Percentiles rank a stretch among this genome's conserved stretches.
Conservation (phyloP, 805 yeast species). For the Barnettozyma pratensis region DNA sequence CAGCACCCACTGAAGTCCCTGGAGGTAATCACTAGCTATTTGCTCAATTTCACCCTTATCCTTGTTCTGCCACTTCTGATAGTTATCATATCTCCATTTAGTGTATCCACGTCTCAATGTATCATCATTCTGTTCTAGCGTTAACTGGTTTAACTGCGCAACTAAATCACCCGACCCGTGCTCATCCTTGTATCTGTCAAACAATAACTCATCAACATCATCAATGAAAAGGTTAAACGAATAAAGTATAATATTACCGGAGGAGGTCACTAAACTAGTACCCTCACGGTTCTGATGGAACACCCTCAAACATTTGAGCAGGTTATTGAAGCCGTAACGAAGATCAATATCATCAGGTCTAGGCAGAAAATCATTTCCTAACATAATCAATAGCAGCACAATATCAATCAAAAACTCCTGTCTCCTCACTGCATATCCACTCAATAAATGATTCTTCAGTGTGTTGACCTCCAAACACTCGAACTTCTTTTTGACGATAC, state of each 20-base stretch:
- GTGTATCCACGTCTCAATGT: constrained; percentile 55
- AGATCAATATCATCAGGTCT: constrained; percentile 85
- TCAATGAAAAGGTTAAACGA: constrained; percentile 25
- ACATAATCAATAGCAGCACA: constrained; percentile 77
- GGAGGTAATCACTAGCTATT: constrained; percentile 68
- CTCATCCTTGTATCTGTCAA: not conserved
- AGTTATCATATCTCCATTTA: constrained; percentile 73
- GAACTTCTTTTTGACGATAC: constrained; percentile 59
- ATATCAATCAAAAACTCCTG: constrained; percentile 62
- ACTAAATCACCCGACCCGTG: too few species aligned
- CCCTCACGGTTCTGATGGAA: constrained; percentile 29
- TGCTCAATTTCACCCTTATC: constrained; percentile 41
- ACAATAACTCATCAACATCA: constrained; percentile 1
- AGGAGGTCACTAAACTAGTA: not conserved
- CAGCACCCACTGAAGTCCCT: constrained; percentile 93
- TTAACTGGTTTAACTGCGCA: too few species aligned
- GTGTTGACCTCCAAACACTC: constrained; percentile 58
- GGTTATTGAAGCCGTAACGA: constrained; percentile 54
- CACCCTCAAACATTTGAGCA: constrained; percentile 33
- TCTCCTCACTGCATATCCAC: constrained; percentile 38
- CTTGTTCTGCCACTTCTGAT: constrained; percentile 55
- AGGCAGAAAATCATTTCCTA: constrained; percentile 96
- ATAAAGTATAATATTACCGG: not conserved
- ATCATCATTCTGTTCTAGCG: constrained; percentile 45
- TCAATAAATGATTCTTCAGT: constrained; percentile 73